Evolutionary conservation across 2,329 filamentous ascomycete species (phyloP).

Genomic region (Pezicula rhizophila): DNA sequence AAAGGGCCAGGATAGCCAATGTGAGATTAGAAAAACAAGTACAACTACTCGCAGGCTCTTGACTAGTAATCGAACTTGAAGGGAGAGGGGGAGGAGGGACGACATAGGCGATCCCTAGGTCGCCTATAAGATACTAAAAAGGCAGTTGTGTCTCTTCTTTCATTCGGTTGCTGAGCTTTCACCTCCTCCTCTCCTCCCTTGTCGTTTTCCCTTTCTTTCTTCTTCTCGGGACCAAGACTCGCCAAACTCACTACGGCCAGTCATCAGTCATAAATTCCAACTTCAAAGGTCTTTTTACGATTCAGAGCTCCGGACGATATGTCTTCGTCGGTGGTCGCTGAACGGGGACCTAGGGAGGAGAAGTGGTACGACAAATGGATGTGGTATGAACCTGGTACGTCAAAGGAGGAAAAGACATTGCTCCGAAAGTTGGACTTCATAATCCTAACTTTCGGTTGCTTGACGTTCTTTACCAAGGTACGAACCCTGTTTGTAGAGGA

Average conservation of each 20-base stretch:
- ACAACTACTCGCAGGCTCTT: too few relatives aligned
- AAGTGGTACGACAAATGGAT: conserved; percentile 1
- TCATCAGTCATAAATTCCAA: not conserved
- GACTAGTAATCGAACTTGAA: too few relatives aligned
- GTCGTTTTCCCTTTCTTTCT: too few relatives aligned
- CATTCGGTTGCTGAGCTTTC: too few relatives aligned
- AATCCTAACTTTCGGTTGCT: conserved; percentile 35
- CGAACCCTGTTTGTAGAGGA: not conserved
- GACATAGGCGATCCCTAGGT: too few relatives aligned
- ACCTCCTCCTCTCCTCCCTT: too few relatives aligned
- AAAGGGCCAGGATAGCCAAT: not conserved
- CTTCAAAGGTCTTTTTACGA: not conserved
- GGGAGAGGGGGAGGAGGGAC: too few relatives aligned
- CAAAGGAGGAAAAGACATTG: conserved; percentile 32
- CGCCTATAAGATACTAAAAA: too few relatives aligned
- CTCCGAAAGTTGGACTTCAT: conserved; percentile 38
- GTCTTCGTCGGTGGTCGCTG: not conserved
- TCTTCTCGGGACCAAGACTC: too few relatives aligned
- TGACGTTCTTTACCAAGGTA: conserved; percentile 27
- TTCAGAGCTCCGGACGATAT: not conserved
- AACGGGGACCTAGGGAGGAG: not conserved
- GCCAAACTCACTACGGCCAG: too few relatives aligned
- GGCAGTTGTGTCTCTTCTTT: too few relatives aligned
- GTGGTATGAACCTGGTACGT: not conserved
- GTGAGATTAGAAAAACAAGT: not conserved